A percentile compares a stretch with the other conserved stretches of the same genome.
Conservation (phyloP, 2,329 filamentous ascomycete species). For the Beauveria sp. region DNA sequence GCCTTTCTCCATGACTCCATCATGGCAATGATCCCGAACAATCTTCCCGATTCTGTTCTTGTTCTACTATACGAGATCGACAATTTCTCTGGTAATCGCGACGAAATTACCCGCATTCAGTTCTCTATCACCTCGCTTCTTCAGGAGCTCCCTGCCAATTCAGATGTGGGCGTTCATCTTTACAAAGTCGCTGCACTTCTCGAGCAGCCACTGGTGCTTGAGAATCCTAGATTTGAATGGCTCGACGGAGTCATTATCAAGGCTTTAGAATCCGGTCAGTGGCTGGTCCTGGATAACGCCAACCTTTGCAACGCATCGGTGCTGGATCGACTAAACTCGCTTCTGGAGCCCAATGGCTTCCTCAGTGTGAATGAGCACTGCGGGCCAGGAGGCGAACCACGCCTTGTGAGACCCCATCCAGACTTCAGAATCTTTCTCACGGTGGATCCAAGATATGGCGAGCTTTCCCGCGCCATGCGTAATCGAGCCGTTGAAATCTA, state of each 20-base stretch:
- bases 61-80: slow-evolving; percentile 45
- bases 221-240: slow-evolving; percentile 87
- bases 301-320: slow-evolving; percentile 95
- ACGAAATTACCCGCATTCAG: slow-evolving; percentile 31
- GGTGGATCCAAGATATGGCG: slow-evolving; percentile 84
- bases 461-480: slow-evolving; percentile 91
- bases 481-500: slow-evolving; percentile 91
- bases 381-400: slow-evolving; percentile 69
- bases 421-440: slow-evolving; percentile 91
- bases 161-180: slow-evolving; percentile 40
- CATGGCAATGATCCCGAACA: slow-evolving; percentile 39
- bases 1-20: slow-evolving; percentile 44
- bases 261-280: slow-evolving; percentile 76
- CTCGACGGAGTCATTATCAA: slow-evolving; percentile 87
- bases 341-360: slow-evolving; percentile 83
- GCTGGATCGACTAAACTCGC: slow-evolving; percentile 85
- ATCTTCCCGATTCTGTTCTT: slow-evolving; percentile 39
- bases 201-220: slow-evolving; percentile 46
- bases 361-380: slow-evolving; percentile 92
- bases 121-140: slow-evolving; percentile 32
- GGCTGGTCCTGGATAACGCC: slow-evolving; percentile 94
- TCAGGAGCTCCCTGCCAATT: slow-evolving; percentile 33
- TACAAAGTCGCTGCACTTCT: slow-evolving; percentile 43
- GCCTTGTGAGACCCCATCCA: slow-evolving; percentile 72
- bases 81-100: slow-evolving; percentile 29